Conservation (phyloP, 78 protist genomes). For the Chrysochromulina tobinii region DNA sequence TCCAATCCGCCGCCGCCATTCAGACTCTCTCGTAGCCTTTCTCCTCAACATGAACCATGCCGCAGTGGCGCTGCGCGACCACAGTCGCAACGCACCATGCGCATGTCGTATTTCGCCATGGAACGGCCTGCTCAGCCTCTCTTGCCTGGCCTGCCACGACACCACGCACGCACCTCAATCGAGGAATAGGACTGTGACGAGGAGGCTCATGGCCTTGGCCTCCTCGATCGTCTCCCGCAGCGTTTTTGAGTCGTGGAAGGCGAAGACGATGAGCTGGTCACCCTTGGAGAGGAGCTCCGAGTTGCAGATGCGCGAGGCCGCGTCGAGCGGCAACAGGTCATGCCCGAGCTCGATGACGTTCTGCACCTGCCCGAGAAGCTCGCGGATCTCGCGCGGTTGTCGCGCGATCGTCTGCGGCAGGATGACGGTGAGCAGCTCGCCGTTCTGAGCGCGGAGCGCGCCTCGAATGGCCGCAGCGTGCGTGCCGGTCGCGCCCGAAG, state of each 20-base stretch:
- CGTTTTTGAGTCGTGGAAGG: conserved; percentile 14
- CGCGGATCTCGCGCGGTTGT: conserved; percentile 4
- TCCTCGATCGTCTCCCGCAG: conserved; percentile 15
- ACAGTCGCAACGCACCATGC: too few relatives aligned
- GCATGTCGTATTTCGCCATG: too few relatives aligned
- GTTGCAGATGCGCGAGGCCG: conserved; percentile 17
- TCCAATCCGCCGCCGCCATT: too few relatives aligned
- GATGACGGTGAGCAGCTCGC: background rate
- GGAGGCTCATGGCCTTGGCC: background rate
- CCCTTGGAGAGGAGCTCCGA: conserved; percentile 1
- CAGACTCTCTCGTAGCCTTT: too few relatives aligned
- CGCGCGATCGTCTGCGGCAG: conserved; percentile 16
- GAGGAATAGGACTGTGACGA: conserved; percentile 5
- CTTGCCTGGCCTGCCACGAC: too few relatives aligned
- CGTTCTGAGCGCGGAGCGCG: conserved; percentile 13
- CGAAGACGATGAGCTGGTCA: conserved; percentile 23
- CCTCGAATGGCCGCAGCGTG: conserved; percentile 13
- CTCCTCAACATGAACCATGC: too few relatives aligned
- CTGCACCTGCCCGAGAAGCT: conserved; percentile 2
- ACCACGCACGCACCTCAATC: background rate
- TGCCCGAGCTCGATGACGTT: conserved; percentile 4
- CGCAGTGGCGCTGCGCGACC: too few relatives aligned
- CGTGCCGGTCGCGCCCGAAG: conserved; percentile 22
- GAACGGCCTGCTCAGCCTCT: too few relatives aligned
- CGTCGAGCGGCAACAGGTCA: background rate